Base-by-base conservation (phyloP, 805 yeast genomes). In the Alloascoidea hylecoeti region DNA sequence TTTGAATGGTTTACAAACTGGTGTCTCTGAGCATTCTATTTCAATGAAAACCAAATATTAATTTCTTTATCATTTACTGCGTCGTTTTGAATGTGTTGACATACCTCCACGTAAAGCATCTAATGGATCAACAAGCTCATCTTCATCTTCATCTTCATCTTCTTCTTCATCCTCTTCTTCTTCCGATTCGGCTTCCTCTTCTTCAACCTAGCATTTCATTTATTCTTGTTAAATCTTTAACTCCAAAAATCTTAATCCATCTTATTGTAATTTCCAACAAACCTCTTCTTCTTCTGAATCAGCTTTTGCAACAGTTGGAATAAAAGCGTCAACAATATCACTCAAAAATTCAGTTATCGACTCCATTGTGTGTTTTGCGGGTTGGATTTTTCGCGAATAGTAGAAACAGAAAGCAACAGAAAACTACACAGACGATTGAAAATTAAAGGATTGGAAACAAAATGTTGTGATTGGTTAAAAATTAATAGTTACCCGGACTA, bases 241-340 rank as follows among this genome's bases (percentile, higher is more conserved):
- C 39, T 15, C 13, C 23, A 17, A 23, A 23, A 23, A 23, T 23
- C 30, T 23, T 23, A n/a, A 23, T 23, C 30, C 30, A 23, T 9
- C 30, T 23, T 23, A 23, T 9, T 9, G n/a, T 9, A 23, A 23
- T 23, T n/a, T 9, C 13, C n/a, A 23, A 9, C n/a, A n/a, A 9
- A 23, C 38, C 23, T 46, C 52, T 35, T 46, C 55, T 35, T 51
- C 55, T 40, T 47, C 63, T 38, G 58, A 60, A 50, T 82, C 95
- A 51, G 95, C 96, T 63, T 70, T 76, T 38, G 94, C 94, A 40
- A 70, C 70, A 50, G 82, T 70, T 56, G 95, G 95, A 48, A 74
- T 63, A 47, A 82, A 67, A 43, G 80, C 71, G 56, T 84, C 94
- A 63, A 81, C 78, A 54, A 85, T 63, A 61, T 84, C 94, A 56